Base-by-base conservation (phyloP, 2,329 filamentous ascomycete species). In the Arthrobotrys sinensis region DNA sequence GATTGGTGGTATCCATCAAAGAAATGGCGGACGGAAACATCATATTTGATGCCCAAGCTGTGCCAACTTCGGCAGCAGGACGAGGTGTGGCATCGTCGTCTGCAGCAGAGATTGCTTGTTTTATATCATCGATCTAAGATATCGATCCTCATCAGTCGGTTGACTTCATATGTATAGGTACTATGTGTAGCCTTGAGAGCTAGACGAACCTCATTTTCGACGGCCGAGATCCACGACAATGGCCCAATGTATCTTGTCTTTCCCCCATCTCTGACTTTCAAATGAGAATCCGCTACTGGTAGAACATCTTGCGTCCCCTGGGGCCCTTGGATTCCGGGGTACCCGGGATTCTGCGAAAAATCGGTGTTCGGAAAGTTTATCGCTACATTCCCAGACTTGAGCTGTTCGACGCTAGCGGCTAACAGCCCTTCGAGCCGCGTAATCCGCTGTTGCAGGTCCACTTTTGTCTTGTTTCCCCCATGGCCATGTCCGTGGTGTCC, bases 331-430 rank as follows among this genome's bases (percentile, higher is more conserved):
- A n/a, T 60, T 21, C 67, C 67, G 16, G 75, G 62, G 52, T 66
- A 70, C 21, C 55, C 72, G 43, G 45, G 36, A 40, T 52, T 64
- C n/a, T 64, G 75, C 12, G 50, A 64, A 45, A 52, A 50, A 16
- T 64, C 75, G 14, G 57, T 57, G 28, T n/a, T 67, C 21, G 75
- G 67, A n/a, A 72, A 21, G 28, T 72, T 78, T 45, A 78, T 64
- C 14, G 75, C 50, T 21, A 78, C 75, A 28, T 72, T 72, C 14
- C 75, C 75, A 16, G 75, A 72, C 63, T 67, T 78, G 53, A 78
- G 67, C 63, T 78, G 75, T 46, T 78, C 75, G 14, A 78, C 75
- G 34, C 75, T 78, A 72, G 75, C 75, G 46, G 75, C 75, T 57
- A 78, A 64, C 24, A 78, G 43, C 10, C 75, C 75, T 43, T 78